Evolutionary conservation across 1,284 basidiomycete species (phyloP), one percentile per base, ranked within the genome.

Genomic region (Cryptococcus sp.): DNA sequence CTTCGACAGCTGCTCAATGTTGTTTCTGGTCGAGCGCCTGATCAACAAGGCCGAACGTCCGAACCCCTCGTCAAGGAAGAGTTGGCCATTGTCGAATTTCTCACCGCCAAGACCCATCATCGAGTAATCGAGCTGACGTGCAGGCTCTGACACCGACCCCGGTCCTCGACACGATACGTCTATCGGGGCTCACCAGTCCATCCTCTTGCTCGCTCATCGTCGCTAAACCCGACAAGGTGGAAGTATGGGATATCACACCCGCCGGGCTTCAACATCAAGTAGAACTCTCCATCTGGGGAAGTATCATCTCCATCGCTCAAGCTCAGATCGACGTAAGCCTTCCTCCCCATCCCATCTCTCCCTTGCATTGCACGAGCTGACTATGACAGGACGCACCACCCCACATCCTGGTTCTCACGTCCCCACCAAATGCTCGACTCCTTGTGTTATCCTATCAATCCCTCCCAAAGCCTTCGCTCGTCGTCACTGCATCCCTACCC

Each of bases 61-160:
- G 72, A 74, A 51, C 73, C 74, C 1, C 71, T 73, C 18, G 75
- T 74, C 37, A 73, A 74, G 46, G 72, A 72, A 51, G 74, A 75
- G 54, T 62, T 74, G 2, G 74, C 72, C 21, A 74, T 73, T 21
- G 72, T 72, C 43, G 69, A 73, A 39, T 73, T 75, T 48, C 60
- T 75, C 22, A 74, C 70, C 1, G 69, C 72, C 22, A 71, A 73
- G 47, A 62, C 58, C n/a, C n/a, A n/a, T n/a, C n/a, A n/a, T n/a
- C n/a, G n/a, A n/a, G n/a, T n/a, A n/a, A n/a, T n/a, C n/a, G n/a
- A n/a, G n/a, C n/a, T n/a, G n/a, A n/a, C n/a, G n/a, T n/a, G n/a
- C 37, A 75, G 73, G 71, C 73, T 25, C 64, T 73, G 33, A 62
- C 65, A 39, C 72, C 73, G 25, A 71, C 72, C 3, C 63, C 71